Base-by-base conservation (phyloP, 768 basidiomycete species). In the Thelephora ganbajun region DNA sequence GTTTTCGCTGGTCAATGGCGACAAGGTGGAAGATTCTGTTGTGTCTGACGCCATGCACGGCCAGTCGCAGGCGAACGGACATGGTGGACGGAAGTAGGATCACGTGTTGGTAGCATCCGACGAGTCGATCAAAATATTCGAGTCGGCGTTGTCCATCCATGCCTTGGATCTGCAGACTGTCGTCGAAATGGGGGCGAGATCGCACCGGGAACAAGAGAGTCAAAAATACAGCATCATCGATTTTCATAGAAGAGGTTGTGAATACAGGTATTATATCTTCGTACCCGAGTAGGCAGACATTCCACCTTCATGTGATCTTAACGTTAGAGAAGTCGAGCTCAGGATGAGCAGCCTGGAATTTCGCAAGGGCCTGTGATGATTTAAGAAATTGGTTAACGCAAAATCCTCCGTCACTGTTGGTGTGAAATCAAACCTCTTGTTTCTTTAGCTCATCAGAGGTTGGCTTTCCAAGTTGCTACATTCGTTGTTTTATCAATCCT, bases 401-500 rank as follows among this genome's bases (percentile, higher is more conserved):
- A n/a, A 45, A 37, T 13, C 39, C 45, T 36, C 36, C 35, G 22
- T 23, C 37, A 14, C 34, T 33, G 20, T 37, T 19, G 20, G 11
- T 11, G 42, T 44, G 36, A 47, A 11, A 35, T 33, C 34, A 33
- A 35, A 82, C 88, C 72, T 96, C 93, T 71, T 78, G 74, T 67
- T 94, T 97, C 69, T 91, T 91, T 53, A 89, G 53, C 54, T 96
- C 93, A 52, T 94, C 93, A 0, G 90, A 93, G 1, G 92, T 94
- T 5, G 93, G 93, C 60, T 90, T 92, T 51, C 91, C 92, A 73
- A 94, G 77, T 83, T 92, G 84, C 87, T 93, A 48, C 33, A 51
- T 33, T 30, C 39, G 1, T 16, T 41, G 18, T 14, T 22, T 18
- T 4, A 30, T 30, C 26, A 30, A 30, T 9, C 26, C 7, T 42